Evolutionary conservation across 148 eudicot species (phyloP).

Genomic region (Nepenthes gracilis): DNA sequence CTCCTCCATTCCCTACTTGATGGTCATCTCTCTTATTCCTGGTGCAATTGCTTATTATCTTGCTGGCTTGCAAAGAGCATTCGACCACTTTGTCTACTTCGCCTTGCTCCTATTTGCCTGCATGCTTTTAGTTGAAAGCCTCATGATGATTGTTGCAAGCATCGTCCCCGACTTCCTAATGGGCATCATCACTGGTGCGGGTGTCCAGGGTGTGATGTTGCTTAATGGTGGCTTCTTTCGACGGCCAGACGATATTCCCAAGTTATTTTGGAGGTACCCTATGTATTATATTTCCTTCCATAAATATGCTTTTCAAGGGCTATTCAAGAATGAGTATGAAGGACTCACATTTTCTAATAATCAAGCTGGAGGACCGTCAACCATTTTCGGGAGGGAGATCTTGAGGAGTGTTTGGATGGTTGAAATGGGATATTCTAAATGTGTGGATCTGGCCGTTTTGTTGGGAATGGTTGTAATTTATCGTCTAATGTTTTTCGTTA

Average conservation of each 20-base stretch:
- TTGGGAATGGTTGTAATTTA: conserved; percentile 20
- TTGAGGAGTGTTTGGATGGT: too few species aligned
- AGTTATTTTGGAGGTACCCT: conserved; percentile 3
- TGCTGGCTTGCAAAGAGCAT: conserved; percentile 33
- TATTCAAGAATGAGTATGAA: too few species aligned
- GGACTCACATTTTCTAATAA: too few species aligned
- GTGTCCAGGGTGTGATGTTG: conserved; percentile 18
- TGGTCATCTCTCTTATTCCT: conserved; percentile 15
- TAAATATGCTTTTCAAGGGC: too few species aligned
- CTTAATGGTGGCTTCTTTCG: conserved; percentile 18
- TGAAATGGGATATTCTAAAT: too few species aligned
- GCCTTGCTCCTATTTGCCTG: too few species aligned
- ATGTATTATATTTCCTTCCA: too few species aligned
- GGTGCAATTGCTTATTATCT: conserved; percentile 8
- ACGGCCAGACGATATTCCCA: conserved; percentile 18
- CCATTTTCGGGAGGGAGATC: neutral
- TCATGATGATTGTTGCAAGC: too few species aligned
- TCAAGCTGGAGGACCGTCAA: neutral
- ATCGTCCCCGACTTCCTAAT: too few species aligned
- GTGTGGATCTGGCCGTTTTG: conserved; percentile 5
- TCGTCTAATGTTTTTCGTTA: conserved; percentile 7
- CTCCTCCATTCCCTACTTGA: conserved; percentile 21
- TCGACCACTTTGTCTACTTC: conserved; percentile 6
- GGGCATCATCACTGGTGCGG: neutral
- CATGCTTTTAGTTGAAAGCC: too few species aligned